phyloP scores from a whole-genome alignment of 192 early-diverging fungal genomes.

The Coemansia sp. region DNA sequence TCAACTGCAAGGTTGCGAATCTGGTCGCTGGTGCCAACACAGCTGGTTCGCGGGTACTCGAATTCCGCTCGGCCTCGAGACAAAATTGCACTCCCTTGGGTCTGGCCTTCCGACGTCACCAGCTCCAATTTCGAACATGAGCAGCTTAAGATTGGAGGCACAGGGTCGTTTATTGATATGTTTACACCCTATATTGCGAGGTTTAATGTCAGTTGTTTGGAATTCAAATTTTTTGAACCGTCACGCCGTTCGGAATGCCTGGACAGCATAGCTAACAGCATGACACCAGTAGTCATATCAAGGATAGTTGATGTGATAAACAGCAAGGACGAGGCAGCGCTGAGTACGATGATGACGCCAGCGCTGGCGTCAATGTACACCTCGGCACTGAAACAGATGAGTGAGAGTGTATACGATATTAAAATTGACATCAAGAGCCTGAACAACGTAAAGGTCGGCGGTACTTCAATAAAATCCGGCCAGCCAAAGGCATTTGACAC shows the following conservation, averaged over 20 bases:
- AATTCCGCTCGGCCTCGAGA: too few species aligned
- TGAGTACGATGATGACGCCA: neutral
- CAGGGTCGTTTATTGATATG: too few species aligned
- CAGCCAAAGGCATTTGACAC: neutral
- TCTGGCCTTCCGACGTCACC: too few species aligned
- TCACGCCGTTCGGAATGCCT: neutral
- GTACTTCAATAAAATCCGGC: neutral
- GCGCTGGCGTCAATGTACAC: neutral
- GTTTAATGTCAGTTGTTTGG: too few species aligned
- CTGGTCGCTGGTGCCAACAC: too few species aligned
- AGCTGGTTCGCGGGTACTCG: too few species aligned
- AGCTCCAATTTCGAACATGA: too few species aligned
- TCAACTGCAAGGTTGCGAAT: too few species aligned
- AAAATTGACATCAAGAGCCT: neutral
- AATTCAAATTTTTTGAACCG: too few species aligned
- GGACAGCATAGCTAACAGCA: neutral
- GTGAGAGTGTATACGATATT: neutral
- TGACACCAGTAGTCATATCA: neutral
- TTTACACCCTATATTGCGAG: too few species aligned
- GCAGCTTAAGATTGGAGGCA: too few species aligned
- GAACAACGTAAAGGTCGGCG: neutral
- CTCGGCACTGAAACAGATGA: neutral
- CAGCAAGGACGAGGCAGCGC: neutral
- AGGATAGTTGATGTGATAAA: neutral
- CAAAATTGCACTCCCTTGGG: too few species aligned